Percentiles rank a stretch among this genome's conserved stretches.
phyloP scores from a whole-genome alignment of 768 basidiomycete species.

The Auricularia sp. region DNA sequence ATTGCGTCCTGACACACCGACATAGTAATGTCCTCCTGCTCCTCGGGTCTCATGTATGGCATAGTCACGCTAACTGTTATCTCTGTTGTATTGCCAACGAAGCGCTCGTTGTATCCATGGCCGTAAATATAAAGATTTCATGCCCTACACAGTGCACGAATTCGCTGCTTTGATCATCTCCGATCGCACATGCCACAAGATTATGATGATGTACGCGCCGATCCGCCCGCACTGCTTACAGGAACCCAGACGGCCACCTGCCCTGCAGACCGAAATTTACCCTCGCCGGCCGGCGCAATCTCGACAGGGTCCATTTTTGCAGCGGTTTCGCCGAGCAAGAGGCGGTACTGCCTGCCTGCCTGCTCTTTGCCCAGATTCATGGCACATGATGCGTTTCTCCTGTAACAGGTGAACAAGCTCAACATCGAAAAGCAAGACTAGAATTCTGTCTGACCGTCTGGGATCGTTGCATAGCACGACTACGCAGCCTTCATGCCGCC shows the following conservation, averaged over 20 bases:
- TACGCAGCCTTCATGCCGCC: constrained; percentile 46
- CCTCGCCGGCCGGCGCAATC: constrained; percentile 4
- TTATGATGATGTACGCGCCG: background rate
- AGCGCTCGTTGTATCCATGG: constrained; percentile 1
- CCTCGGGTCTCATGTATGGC: background rate
- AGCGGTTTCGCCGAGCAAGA: constrained; percentile 5
- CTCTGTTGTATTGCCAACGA: background rate
- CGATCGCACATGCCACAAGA: background rate
- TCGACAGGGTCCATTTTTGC: background rate
- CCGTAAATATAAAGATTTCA: background rate
- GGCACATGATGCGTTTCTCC: background rate
- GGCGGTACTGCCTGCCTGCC: background rate
- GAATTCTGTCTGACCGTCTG: background rate
- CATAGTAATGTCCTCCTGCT: background rate
- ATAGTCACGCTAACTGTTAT: background rate
- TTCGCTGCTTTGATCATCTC: background rate
- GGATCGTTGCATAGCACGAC: constrained; percentile 52
- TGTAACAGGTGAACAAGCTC: too few relatives aligned
- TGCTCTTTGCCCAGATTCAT: background rate
- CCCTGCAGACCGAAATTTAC: constrained; percentile 3
- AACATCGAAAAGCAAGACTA: too few relatives aligned
- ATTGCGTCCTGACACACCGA: background rate
- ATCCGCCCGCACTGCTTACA: constrained; percentile 1
- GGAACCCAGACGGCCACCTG: constrained; percentile 9
- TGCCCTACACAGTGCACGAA: too few relatives aligned